Evolutionary conservation across 345 rosid genomes (phyloP).

Genomic region (Eucalyptus victrix): DNA sequence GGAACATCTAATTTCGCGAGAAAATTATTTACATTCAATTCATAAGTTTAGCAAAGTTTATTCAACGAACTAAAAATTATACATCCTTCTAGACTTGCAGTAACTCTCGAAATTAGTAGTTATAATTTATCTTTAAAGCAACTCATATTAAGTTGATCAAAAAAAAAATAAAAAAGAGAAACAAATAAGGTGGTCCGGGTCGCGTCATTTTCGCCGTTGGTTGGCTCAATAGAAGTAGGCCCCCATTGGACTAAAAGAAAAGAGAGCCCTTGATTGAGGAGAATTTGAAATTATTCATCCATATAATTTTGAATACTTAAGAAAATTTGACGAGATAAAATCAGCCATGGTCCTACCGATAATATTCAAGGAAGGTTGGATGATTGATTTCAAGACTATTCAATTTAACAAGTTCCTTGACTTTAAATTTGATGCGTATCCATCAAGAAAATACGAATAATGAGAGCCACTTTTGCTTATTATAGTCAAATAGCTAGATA

Average conservation of each 20-base stretch:
- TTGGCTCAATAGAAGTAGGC: background rate
- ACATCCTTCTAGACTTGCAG: accelerated
- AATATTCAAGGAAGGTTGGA: background rate
- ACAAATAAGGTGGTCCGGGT: background rate
- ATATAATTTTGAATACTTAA: background rate
- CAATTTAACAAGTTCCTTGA: background rate
- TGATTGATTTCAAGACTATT: background rate
- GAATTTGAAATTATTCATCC: background rate
- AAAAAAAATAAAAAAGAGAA: background rate
- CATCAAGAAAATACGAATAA: accelerated
- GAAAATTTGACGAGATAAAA: background rate
- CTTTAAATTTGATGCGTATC: background rate
- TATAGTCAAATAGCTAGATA: background rate
- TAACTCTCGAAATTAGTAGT: background rate
- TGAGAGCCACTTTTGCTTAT: background rate
- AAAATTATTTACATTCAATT: background rate
- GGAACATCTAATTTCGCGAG: background rate
- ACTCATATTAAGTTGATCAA: background rate
- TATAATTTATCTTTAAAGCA: too few species aligned
- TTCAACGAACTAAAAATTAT: background rate
- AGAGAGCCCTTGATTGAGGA: background rate
- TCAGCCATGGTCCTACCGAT: background rate
- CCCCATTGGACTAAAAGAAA: background rate
- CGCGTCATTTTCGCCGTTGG: accelerated
- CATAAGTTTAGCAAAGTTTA: background rate